Base-by-base conservation (phyloP, 2,329 filamentous ascomycete genomes). In the Cordyceps javanica region DNA sequence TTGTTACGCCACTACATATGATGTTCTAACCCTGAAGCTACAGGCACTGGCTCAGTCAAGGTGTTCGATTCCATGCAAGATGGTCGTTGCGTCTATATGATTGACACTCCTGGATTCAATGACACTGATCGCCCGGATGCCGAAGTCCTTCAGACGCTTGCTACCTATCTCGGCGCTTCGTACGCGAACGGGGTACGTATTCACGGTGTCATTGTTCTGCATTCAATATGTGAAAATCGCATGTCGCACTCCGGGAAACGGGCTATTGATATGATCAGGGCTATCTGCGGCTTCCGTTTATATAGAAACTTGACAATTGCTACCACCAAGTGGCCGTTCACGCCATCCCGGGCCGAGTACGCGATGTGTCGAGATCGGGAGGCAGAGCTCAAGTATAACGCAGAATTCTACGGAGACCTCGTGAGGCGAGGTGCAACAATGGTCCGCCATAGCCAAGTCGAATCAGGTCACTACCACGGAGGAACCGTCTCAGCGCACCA, bases 51-150 rank as follows among this genome's bases (percentile, higher is more conserved):
- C 16, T 39, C 36, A 6, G 28, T 54, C 51, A 41, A 44, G 28
- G 38, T 54, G 11, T 54, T 42, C 23, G 51, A 42, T 26, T 32
- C 23, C n/a, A 16, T 10, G 28, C 23, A 26, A n/a, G 28, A 44
- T 42, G 51, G 28, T 42, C 36, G 51, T 14, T 23, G 36, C 23
- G 34, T 54, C 36, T 54, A 21, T 34, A n/a, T 54, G 11, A 26
- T 41, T 30, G 51, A 54, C 21, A 54, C 51, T 16, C 51, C 51
- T 34, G 51, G 51, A 3, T 54, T 54, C 38, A 44, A 54, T 25
- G 51, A 54, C n/a, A 54, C 38, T n/a, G 14, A n/a, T 21, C 51
- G 51, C 28, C 19, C 51, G 11, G 51, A 54, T 42, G 25, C 42
- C 16, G 51, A 54, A 54, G 51, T 54, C 16, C 42, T 54, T 25